phyloP scores from a whole-genome alignment of 306 rosid species.

The Rosa lucieae region DNA sequence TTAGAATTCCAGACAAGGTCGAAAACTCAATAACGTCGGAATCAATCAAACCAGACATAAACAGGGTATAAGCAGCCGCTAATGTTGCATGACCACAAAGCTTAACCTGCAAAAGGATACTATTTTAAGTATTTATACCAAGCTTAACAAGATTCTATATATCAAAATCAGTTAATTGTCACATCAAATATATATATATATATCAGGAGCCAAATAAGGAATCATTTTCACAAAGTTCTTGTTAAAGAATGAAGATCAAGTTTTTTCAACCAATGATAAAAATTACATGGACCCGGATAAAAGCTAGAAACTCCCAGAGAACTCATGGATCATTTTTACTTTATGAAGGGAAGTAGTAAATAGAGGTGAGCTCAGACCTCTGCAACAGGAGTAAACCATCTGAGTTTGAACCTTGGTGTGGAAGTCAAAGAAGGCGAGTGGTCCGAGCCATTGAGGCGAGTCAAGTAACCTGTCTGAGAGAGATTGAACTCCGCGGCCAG shows the following conservation, averaged over 20 bases:
- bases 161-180: background rate
- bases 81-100: constrained; percentile 91
- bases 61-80: constrained; percentile 65
- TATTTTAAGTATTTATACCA: background rate
- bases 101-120: constrained; percentile 47
- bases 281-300: background rate
- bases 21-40: constrained; percentile 48
- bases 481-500: constrained; percentile 13
- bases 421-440: background rate
- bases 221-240: background rate
- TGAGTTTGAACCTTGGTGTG: constrained; percentile 8
- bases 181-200: background rate
- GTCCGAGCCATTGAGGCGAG: background rate
- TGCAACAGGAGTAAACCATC: constrained; percentile 16
- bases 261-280: background rate
- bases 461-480: constrained; percentile 7
- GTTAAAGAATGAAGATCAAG: background rate
- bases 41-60: constrained; percentile 46
- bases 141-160: background rate
- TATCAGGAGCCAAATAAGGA: background rate
- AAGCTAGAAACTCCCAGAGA: background rate
- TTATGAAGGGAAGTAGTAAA: background rate
- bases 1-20: constrained; percentile 66
- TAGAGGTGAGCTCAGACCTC: constrained; percentile 11
- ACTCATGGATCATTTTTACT: background rate